Conservation (phyloP, 495 filamentous ascomycete genomes). For the Penicillium soppii region DNA sequence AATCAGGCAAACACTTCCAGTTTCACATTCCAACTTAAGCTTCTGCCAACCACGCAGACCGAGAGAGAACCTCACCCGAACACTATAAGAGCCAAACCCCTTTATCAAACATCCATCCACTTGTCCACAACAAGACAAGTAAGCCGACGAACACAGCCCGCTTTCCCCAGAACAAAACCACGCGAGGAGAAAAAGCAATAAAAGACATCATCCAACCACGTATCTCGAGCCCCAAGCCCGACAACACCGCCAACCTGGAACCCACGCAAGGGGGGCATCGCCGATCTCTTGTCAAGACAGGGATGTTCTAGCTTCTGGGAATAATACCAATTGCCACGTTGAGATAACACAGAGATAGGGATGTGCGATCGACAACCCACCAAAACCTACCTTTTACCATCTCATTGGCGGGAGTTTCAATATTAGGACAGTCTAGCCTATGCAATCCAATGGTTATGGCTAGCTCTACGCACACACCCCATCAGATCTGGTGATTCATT, state of each 20-base stretch:
- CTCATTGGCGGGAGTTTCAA: not conserved
- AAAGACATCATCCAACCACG: slow-evolving; percentile 4
- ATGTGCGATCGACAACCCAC: not conserved
- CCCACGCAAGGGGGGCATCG: slow-evolving; percentile 21
- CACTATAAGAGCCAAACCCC: not conserved
- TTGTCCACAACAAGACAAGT: not conserved
- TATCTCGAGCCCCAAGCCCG: slow-evolving; percentile 7
- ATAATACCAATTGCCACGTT: not conserved
- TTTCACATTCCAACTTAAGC: not conserved
- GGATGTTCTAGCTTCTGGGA: slow-evolving; percentile 3
- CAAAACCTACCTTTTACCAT: not conserved
- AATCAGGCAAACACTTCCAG: too few relatives aligned
- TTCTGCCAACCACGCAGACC: not conserved
- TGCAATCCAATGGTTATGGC: not conserved
- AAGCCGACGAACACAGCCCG: not conserved
- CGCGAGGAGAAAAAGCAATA: slow-evolving; percentile 2
- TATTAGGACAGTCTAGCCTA: not conserved
- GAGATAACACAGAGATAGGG: not conserved
- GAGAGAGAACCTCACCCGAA: not conserved
- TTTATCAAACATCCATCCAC: not conserved
- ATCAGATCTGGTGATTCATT: not conserved
- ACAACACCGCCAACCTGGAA: slow-evolving; percentile 11
- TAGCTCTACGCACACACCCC: not conserved
- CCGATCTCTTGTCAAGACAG: slow-evolving; percentile 14
- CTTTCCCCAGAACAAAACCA: not conserved